A percentile compares a stretch with the other conserved stretches of the same genome.
Evolutionary conservation across 2,329 filamentous ascomycete species (phyloP).

Genomic region (Tolypocladium endophyticum): DNA sequence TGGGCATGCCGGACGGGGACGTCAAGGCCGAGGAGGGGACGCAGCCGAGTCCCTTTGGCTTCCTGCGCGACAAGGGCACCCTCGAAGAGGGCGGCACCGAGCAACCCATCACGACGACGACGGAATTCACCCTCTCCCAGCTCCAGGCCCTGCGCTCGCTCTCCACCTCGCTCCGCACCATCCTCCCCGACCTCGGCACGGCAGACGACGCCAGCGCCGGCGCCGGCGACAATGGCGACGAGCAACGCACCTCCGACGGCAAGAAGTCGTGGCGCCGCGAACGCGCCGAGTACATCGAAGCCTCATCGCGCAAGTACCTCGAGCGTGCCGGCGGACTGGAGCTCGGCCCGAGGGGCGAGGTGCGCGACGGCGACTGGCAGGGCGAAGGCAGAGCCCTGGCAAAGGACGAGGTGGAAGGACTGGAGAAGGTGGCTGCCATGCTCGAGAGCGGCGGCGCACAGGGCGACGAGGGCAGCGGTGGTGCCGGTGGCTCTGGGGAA

Average conservation of each 20-base stretch:
- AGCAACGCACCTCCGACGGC: conserved; percentile 5
- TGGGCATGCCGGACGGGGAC: conserved; percentile 20
- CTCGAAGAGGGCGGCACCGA: conserved; percentile 39
- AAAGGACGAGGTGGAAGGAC: conserved; percentile 43
- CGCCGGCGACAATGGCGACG: conserved; percentile 16
- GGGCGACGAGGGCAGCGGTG: background rate
- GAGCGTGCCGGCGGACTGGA: conserved; percentile 61
- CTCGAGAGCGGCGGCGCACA: conserved; percentile 19
- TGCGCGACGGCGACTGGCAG: conserved; percentile 56
- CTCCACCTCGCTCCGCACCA: conserved; percentile 45
- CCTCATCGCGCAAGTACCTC: conserved; percentile 64
- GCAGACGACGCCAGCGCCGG: conserved; percentile 17
- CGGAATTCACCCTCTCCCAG: conserved; percentile 72
- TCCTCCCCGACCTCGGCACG: conserved; percentile 51
- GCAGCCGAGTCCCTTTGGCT: conserved; percentile 32
- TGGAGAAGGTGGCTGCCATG: conserved; percentile 40
- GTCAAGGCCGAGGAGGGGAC: conserved; percentile 3
- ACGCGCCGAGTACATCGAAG: conserved; percentile 73
- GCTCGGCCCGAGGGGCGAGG: conserved; percentile 47
- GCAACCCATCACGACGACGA: conserved; percentile 56
- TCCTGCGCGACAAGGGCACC: conserved; percentile 43
- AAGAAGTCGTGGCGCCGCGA: conserved; percentile 55
- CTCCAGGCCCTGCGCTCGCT: conserved; percentile 67
- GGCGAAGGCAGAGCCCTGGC: conserved; percentile 38
- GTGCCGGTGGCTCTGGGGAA: background rate